Evolutionary conservation across 371 early-diverging fungal genomes (phyloP).

Genomic region (Dichotomocladium elegans): DNA sequence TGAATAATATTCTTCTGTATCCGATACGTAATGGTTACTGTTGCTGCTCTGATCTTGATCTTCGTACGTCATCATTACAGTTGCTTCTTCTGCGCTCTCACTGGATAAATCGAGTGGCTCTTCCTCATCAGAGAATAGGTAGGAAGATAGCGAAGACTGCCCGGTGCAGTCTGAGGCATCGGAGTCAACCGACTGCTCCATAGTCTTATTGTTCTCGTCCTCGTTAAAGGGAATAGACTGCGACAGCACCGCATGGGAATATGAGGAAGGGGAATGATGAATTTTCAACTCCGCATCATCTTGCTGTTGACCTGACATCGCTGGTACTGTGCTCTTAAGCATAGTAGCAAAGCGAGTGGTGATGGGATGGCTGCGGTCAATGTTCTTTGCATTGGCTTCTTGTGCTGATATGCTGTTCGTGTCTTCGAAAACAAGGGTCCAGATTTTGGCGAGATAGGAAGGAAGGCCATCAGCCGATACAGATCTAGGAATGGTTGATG

Average conservation of each 20-base stretch:
- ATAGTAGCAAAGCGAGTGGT: neutral
- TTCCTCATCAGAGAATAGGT: neutral
- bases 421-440: slow-evolving; percentile 2
- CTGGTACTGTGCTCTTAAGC: neutral
- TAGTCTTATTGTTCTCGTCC: too few relatives aligned
- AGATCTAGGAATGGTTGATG: neutral
- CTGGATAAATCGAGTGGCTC: neutral
- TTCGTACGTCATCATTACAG: neutral
- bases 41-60: neutral
- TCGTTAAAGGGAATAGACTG: too few relatives aligned
- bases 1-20: too few relatives aligned
- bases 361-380: neutral
- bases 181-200: too few relatives aligned
- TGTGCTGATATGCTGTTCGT: neutral
- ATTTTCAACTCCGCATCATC: neutral
- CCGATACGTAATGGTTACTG: too few relatives aligned
- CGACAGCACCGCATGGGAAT: neutral
- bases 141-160: too few relatives aligned
- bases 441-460: slow-evolving; percentile 1
- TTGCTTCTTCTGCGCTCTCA: neutral
- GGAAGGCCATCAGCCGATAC: neutral
- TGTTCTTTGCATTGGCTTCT: neutral
- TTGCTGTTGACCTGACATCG: neutral
- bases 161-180: too few relatives aligned
- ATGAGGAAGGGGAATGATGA: neutral